Conservation (phyloP, 129 eudicot genomes). For the Heracleum sosnowskyi region DNA sequence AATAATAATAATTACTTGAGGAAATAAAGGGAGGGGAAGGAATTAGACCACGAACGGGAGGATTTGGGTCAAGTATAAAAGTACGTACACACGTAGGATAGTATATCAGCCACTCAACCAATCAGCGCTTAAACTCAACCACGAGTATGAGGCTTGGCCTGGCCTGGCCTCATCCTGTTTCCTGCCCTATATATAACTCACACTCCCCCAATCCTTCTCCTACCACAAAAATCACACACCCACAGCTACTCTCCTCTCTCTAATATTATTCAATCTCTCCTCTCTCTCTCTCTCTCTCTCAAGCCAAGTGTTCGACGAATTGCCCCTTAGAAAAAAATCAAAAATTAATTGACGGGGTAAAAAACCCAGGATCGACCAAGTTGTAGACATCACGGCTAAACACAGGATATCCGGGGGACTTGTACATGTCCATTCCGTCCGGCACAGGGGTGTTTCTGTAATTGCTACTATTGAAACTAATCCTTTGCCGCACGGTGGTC, state of each 20-base stretch:
- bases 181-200: not conserved
- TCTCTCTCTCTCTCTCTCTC: not conserved
- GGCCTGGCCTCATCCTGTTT: not conserved
- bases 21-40: not conserved
- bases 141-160: not conserved
- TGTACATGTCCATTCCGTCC: constrained; percentile 60
- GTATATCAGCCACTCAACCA: constrained; percentile 3
- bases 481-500: constrained; percentile 98
- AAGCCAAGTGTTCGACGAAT: not conserved
- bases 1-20: too few relatives aligned
- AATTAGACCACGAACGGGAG: not conserved
- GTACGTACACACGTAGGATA: not conserved
- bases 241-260: too few relatives aligned
- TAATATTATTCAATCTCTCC: not conserved
- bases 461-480: constrained; percentile 21
- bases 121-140: not conserved
- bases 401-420: constrained; percentile 42
- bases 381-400: constrained; percentile 86
- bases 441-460: constrained; percentile 31
- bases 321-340: not conserved
- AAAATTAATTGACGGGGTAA: too few relatives aligned
- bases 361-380: constrained; percentile 47
- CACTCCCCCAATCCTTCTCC: not conserved
- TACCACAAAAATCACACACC: not conserved
- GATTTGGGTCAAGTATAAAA: not conserved